Evolutionary conservation across 306 rosid genomes (phyloP), one percentile per base, ranked within the genome.

Genomic region (Cicer bijugum): DNA sequence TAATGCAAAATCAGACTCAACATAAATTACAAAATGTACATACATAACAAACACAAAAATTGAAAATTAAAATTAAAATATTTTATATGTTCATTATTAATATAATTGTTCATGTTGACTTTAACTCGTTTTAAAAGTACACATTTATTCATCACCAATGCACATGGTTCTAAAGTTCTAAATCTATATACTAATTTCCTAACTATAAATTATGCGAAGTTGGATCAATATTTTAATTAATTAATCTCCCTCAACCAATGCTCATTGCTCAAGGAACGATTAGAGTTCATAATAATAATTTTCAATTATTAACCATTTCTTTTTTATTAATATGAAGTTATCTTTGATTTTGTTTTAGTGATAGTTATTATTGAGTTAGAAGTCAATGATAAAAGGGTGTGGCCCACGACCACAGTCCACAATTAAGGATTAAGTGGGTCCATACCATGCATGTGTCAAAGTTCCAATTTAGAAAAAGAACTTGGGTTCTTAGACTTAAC

Each of bases 151-250:
- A 39, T 57, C 57, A 46, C 77, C 37, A 46, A 6, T 17, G 61
- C 78, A 65, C 82, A 79, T 65, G 69, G 69, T 61, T 64, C 61
- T 63, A 53, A 72, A 79, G 62, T 72, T 64, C 39, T 71, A 28
- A 55, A 57, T 57, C 39, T 23, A 46, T 11, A 59, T 11, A 11
- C 6, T 48, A 60, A 15, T 12, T 8, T 52, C 66, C 40, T 50
- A 61, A 40, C 37, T 77, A 51, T 7, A 14, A 68, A 46, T 48
- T 38, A 69, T 68, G 58, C 53, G 10, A n/a, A 10, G 19, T 0
- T 61, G 51, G 53, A 61, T 72, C 55, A 56, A 55, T 33, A 65
- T 45, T 72, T 9, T 12, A 23, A 56, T 79, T 20, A 40, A 23
- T 58, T 53, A 44, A 51, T 37, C 46, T 16, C 50, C 60, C 51